These are phyloP conservation scores for Fraxinus greggii DNA, from an alignment of 305 asterid genomes.

Conservation along the genomic window DNA sequence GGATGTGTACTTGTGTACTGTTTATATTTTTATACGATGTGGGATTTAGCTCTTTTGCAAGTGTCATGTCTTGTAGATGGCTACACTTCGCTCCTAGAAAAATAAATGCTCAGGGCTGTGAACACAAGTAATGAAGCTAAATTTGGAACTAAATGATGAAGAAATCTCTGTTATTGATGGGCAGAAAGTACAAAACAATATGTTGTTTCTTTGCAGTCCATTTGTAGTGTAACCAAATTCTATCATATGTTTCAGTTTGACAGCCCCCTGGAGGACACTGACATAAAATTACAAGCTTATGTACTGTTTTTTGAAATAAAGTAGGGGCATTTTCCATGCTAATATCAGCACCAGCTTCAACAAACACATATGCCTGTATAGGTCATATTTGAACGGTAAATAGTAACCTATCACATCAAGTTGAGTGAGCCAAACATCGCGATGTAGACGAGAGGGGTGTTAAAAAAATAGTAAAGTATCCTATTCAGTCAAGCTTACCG, in stretches of 20 bases:
- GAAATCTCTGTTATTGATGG: not conserved
- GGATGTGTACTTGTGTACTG: not conserved
- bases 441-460: not conserved
- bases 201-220: not conserved
- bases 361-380: not conserved
- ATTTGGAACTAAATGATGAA: not conserved
- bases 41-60: not conserved
- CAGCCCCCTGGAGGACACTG: not conserved
- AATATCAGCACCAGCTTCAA: not conserved
- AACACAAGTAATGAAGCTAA: not conserved
- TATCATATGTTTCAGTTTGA: not conserved
- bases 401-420: not conserved
- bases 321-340: not conserved
- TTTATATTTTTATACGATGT: not conserved
- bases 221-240: not conserved
- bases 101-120: not conserved
- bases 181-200: not conserved
- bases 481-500: not conserved
- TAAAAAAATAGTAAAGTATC: not conserved
- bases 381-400: not conserved
- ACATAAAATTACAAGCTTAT: not conserved
- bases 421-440: not conserved
- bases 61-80: not conserved
- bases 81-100: not conserved
- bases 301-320: not conserved